Evolutionary conservation across 371 early-diverging fungal genomes (phyloP).

Genomic region (Furculomyces boomerangus): DNA sequence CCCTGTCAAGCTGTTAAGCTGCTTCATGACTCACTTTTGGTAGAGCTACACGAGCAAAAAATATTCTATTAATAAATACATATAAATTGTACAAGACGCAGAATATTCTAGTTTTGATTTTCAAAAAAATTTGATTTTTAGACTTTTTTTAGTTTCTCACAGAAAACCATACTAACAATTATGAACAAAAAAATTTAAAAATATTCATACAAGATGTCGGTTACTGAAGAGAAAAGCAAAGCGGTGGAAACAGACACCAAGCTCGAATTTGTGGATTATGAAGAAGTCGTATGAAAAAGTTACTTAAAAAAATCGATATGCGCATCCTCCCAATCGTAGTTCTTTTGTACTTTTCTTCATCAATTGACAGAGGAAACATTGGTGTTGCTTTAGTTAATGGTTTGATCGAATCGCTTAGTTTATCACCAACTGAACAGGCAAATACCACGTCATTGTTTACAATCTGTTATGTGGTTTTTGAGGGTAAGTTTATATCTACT

Average conservation of each 20-base stretch:
- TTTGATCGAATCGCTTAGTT: constrained; percentile 16
- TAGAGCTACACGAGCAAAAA: too few relatives aligned
- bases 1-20: too few relatives aligned
- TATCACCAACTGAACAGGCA: constrained; percentile 2
- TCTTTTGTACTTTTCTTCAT: constrained; percentile 13
- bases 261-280: not conserved
- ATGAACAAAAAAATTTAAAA: too few relatives aligned
- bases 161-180: too few relatives aligned
- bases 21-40: too few relatives aligned
- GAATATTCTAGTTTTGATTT: too few relatives aligned
- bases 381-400: constrained; percentile 29
- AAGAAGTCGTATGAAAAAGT: not conserved
- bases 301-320: constrained; percentile 9
- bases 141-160: too few relatives aligned
- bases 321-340: constrained; percentile 14
- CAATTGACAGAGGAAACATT: constrained; percentile 20
- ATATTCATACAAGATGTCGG: too few relatives aligned
- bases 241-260: not conserved
- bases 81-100: too few relatives aligned
- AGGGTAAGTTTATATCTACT: not conserved
- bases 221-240: not conserved
- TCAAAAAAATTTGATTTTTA: too few relatives aligned
- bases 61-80: too few relatives aligned
- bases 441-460: not conserved
- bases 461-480: constrained; percentile 29